phyloP scores from a whole-genome alignment of 2,329 filamentous ascomycete species.

The Aspergillus puulaauensis region DNA sequence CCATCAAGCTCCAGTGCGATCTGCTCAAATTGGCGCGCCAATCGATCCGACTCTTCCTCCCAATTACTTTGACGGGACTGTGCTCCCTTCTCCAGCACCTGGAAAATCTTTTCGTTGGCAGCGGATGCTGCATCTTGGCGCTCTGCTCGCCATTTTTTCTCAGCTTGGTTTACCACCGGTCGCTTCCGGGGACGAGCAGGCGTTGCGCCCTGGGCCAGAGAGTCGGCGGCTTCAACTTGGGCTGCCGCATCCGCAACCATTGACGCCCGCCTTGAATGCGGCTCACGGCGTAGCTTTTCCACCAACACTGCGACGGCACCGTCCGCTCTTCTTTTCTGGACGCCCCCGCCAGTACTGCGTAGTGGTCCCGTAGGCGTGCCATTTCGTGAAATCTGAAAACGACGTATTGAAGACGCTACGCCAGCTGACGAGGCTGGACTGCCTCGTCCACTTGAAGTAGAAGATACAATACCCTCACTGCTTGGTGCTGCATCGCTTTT shows the following conservation, averaged over 20 bases:
- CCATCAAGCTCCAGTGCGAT: slow-evolving; percentile 44
- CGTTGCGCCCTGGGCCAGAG: slow-evolving; percentile 9
- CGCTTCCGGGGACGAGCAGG: slow-evolving; percentile 33
- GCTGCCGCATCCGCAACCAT: slow-evolving; percentile 30
- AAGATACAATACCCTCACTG: slow-evolving; percentile 1
- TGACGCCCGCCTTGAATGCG: slow-evolving; percentile 35
- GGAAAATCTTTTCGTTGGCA: slow-evolving; percentile 35
- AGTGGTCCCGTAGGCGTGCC: slow-evolving; percentile 26
- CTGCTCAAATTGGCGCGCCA: slow-evolving; percentile 43
- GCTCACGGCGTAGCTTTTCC: slow-evolving; percentile 36
- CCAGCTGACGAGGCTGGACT: slow-evolving; percentile 19
- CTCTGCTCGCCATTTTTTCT: slow-evolving; percentile 39
- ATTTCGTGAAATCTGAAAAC: slow-evolving; percentile 42
- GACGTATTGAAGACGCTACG: slow-evolving; percentile 28
- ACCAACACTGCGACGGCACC: slow-evolving; percentile 39
- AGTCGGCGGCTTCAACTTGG: slow-evolving; percentile 10
- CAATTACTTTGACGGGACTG: slow-evolving; percentile 38
- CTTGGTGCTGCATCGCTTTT: background rate
- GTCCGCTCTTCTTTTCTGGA: slow-evolving; percentile 35
- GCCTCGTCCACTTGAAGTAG: slow-evolving; percentile 12
- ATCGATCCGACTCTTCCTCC: slow-evolving; percentile 43
- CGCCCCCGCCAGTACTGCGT: slow-evolving; percentile 29
- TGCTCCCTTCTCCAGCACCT: slow-evolving; percentile 37
- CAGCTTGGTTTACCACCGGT: slow-evolving; percentile 41
- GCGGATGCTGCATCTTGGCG: slow-evolving; percentile 33